phyloP scores from a whole-genome alignment of 352 stramenopile genomes.

The Globisporangium carolinianum region DNA sequence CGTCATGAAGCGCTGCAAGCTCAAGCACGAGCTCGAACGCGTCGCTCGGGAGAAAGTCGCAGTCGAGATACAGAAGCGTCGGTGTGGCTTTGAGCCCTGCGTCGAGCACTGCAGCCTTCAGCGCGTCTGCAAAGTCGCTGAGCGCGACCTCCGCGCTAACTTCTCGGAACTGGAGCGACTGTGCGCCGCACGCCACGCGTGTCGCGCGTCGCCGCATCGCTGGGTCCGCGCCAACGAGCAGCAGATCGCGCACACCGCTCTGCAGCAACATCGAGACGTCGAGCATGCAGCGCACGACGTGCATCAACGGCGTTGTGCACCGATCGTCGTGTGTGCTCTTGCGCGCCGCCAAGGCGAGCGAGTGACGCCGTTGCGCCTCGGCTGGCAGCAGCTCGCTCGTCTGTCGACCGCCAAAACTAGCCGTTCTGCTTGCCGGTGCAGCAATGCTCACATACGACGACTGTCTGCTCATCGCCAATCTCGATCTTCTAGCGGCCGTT shows the following conservation, averaged over 20 bases:
- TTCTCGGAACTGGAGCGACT: constrained; percentile 54
- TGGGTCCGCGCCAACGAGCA: constrained; percentile 37
- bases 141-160: constrained; percentile 21
- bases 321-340: constrained; percentile 22
- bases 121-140: constrained; percentile 29
- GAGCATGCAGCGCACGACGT: constrained; percentile 37
- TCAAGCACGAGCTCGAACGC: constrained; percentile 35
- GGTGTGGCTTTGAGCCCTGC: constrained; percentile 38
- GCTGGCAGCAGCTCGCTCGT: neutral
- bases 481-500: neutral
- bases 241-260: constrained; percentile 25
- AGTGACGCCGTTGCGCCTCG: constrained; percentile 11
- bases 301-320: constrained; percentile 20
- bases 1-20: constrained; percentile 32
- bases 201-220: constrained; percentile 30
- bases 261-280: constrained; percentile 48
- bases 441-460: neutral
- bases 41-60: constrained; percentile 31
- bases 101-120: constrained; percentile 45
- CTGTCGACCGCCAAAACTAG: neutral
- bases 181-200: constrained; percentile 39
- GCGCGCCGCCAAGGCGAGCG: constrained; percentile 17
- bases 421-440: neutral
- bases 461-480: no score
- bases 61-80: constrained; percentile 49